Percentiles rank a stretch among this genome's conserved stretches.
These are phyloP conservation scores for Alloteropsis semialata DNA, from an alignment of 176 grass and related monocot species.

Conservation along the genomic window DNA sequence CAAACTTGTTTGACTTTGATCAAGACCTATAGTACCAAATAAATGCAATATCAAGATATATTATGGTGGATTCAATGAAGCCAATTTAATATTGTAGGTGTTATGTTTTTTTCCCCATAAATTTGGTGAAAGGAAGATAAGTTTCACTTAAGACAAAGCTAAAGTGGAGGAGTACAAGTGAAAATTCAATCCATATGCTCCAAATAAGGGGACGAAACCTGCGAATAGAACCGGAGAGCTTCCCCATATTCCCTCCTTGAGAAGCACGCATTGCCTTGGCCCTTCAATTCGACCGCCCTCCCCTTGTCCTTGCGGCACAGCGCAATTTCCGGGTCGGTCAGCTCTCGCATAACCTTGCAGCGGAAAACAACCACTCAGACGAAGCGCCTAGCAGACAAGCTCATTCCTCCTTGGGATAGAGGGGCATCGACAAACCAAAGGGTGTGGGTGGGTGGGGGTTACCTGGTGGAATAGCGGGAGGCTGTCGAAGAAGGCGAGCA, in stretches of 20 bases:
- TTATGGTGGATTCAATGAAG: no score
- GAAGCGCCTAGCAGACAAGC: conserved; percentile 17
- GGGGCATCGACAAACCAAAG: neutral
- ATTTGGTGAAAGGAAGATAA: no score
- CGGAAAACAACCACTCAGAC: neutral
- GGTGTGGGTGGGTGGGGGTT: neutral
- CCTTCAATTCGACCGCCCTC: conserved; percentile 63
- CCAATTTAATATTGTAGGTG: no score
- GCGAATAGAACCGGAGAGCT: conserved; percentile 74
- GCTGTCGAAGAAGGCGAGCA: conserved; percentile 53
- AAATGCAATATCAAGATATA: no score
- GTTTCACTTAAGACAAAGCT: no score
- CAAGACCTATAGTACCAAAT: no score
- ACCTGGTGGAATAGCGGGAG: conserved; percentile 79
- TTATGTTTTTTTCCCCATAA: no score
- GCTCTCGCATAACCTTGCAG: conserved; percentile 52
- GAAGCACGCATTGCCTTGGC: conserved; percentile 69
- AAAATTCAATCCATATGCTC: neutral
- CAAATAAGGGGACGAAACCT: conserved; percentile 38
- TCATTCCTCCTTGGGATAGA: neutral
- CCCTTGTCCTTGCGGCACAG: conserved; percentile 71
- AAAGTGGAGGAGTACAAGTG: no score
- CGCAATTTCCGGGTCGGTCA: conserved; percentile 65
- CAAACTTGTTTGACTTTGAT: no score
- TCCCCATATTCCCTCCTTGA: conserved; percentile 49